Percentiles rank a stretch among this genome's conserved stretches.
Conservation (phyloP, 2,329 filamentous ascomycete species). For the Epichloe festucae region DNA sequence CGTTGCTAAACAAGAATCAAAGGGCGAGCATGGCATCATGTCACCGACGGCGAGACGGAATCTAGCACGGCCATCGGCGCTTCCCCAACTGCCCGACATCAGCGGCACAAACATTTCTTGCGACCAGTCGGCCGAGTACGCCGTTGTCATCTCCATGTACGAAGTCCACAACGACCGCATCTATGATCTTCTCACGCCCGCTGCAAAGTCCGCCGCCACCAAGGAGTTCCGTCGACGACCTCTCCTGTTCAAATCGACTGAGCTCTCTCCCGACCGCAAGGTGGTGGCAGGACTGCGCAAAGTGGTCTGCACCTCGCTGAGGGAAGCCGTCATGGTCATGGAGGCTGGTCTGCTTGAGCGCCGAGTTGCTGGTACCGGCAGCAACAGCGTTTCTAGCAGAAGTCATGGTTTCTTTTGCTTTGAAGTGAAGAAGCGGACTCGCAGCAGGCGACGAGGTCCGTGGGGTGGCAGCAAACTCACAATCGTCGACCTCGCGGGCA, state of each 20-base stretch:
- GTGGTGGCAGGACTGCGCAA: constrained; percentile 87
- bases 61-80: constrained; percentile 53
- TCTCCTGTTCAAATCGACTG: constrained; percentile 83
- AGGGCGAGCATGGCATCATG: constrained; percentile 36
- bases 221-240: constrained; percentile 66
- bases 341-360: constrained; percentile 82
- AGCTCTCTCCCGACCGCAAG: constrained; percentile 80
- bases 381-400: constrained; percentile 82
- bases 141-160: constrained; percentile 91
- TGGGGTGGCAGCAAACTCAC: constrained; percentile 75
- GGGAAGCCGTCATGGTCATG: constrained; percentile 78
- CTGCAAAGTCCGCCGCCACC: constrained; percentile 43
- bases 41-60: constrained; percentile 45
- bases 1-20: constrained; percentile 31
- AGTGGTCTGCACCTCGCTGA: constrained; percentile 68
- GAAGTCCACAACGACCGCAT: constrained; percentile 98
- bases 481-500: constrained; percentile 85
- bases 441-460: constrained; percentile 30
- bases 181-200: constrained; percentile 72
- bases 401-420: constrained; percentile 95
- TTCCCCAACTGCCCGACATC: constrained; percentile 65
- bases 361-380: constrained; percentile 77
- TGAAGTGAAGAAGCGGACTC: constrained; percentile 72
- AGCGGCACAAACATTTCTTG: constrained; percentile 51
- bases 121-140: constrained; percentile 59